These are phyloP conservation scores for Colletotrichum destructivum DNA, from an alignment of 2,329 filamentous ascomycete genomes.

Conservation along the genomic window DNA sequence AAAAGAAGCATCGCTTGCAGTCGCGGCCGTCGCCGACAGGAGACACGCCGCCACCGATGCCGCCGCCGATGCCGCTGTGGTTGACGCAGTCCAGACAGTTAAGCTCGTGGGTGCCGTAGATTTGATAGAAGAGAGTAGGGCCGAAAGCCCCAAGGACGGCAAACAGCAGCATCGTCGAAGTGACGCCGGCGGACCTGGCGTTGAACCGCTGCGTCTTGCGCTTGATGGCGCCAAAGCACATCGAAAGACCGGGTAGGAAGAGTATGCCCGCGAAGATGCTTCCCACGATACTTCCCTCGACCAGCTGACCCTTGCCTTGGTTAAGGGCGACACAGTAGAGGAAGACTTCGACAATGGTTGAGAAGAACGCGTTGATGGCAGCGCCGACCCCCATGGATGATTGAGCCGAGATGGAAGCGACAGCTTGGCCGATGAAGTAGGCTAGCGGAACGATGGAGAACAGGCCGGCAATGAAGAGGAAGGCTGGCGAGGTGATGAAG, in stretches of 20 bases:
- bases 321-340: constrained; percentile 95
- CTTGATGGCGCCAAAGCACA: constrained; percentile 99
- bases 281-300: constrained; percentile 96
- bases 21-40: constrained; percentile 70
- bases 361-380: constrained; percentile 98
- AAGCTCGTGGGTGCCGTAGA: constrained; percentile 97
- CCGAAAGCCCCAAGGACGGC: constrained; percentile 96
- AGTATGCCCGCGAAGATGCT: constrained; percentile 98
- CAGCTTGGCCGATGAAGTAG: constrained; percentile 98
- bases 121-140: constrained; percentile 97
- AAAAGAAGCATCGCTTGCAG: constrained; percentile 94
- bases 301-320: constrained; percentile 91
- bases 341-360: constrained; percentile 96
- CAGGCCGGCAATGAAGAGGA: constrained; percentile 87
- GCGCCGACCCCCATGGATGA: constrained; percentile 98
- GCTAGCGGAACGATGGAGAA: constrained; percentile 96
- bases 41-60: constrained; percentile 47
- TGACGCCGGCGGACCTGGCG: constrained; percentile 94
- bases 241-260: constrained; percentile 93
- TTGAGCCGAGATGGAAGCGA: constrained; percentile 97
- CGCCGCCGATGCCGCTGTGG: constrained; percentile 54
- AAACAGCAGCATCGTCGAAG: constrained; percentile 97
- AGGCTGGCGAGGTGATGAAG: constrained; percentile 84
- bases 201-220: constrained; percentile 99
- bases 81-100: constrained; percentile 81